phyloP scores from a whole-genome alignment of 495 filamentous ascomycete species.

The Sphaerosporella brunnea region DNA sequence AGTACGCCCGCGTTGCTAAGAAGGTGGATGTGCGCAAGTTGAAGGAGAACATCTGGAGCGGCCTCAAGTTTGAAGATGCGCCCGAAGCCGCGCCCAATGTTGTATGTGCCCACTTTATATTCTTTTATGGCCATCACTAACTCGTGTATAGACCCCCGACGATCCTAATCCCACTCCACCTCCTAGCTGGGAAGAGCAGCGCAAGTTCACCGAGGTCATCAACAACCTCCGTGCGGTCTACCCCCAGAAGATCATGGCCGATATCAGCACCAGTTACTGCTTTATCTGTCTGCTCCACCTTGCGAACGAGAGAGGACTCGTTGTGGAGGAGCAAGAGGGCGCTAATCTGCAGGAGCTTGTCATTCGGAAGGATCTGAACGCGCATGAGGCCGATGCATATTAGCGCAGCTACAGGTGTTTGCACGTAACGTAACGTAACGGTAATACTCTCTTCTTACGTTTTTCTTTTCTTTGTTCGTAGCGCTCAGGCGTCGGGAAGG shows the following conservation, averaged over 20 bases:
- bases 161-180: background rate
- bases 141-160: too few species aligned
- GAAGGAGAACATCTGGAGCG: constrained; percentile 92
- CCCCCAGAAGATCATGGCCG: constrained; percentile 60
- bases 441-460: too few species aligned
- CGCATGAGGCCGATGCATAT: constrained; percentile 13
- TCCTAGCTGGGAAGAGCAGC: background rate
- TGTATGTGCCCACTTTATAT: background rate
- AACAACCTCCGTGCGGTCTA: constrained; percentile 76
- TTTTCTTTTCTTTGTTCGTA: too few species aligned
- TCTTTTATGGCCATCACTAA: background rate
- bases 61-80: constrained; percentile 47
- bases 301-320: constrained; percentile 90
- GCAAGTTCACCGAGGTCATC: constrained; percentile 77
- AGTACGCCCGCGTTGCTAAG: constrained; percentile 90
- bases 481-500: too few species aligned
- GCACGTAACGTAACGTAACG: too few species aligned
- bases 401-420: too few species aligned
- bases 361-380: constrained; percentile 39
- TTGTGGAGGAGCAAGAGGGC: constrained; percentile 42
- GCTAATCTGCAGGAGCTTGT: constrained; percentile 36
- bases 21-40: constrained; percentile 93
- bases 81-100: constrained; percentile 22
- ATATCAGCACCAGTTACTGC: constrained; percentile 92
- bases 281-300: constrained; percentile 94